Evolutionary conservation across 2,329 filamentous ascomycete species (phyloP).

Genomic region (Xylogone sp.): DNA sequence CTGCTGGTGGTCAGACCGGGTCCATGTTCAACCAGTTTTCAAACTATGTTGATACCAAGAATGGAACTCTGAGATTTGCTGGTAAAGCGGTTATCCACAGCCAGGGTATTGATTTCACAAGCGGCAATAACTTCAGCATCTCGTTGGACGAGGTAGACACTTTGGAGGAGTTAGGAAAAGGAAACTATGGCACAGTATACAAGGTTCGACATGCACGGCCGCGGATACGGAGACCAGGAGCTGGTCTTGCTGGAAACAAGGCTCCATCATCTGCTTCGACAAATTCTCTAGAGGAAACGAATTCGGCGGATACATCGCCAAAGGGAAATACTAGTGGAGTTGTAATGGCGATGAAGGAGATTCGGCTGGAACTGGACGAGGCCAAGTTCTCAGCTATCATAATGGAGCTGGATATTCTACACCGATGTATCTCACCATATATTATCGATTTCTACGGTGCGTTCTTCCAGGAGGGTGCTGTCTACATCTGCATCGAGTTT

Average conservation of each 20-base stretch:
- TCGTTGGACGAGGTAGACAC: constrained; percentile 95
- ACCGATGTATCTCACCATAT: constrained; percentile 90
- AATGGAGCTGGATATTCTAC: constrained; percentile 94
- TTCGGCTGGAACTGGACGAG: constrained; percentile 91
- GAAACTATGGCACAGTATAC: constrained; percentile 97
- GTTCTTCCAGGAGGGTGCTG: constrained; percentile 97
- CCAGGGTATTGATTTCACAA: constrained; percentile 87
- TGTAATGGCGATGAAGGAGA: constrained; percentile 99
- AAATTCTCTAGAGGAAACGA: constrained; percentile 27
- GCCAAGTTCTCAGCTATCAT: constrained; percentile 96
- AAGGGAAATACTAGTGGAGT: constrained; percentile 60
- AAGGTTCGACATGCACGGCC: constrained; percentile 84
- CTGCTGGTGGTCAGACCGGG: constrained; percentile 21
- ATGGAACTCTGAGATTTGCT: constrained; percentile 87
- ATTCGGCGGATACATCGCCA: constrained; percentile 25
- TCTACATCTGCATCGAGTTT: constrained; percentile 99
- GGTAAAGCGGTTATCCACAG: constrained; percentile 88
- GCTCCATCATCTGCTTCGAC: constrained; percentile 21
- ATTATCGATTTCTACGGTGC: constrained; percentile 99
- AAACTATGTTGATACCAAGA: constrained; percentile 87
- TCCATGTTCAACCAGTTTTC: constrained; percentile 64
- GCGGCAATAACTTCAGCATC: constrained; percentile 85
- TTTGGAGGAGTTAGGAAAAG: constrained; percentile 89
- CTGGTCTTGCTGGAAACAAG: constrained; percentile 46
- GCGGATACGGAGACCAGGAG: constrained; percentile 52